phyloP scores from a whole-genome alignment of 441 rosid species.

The Adansonia rubrostipa region DNA sequence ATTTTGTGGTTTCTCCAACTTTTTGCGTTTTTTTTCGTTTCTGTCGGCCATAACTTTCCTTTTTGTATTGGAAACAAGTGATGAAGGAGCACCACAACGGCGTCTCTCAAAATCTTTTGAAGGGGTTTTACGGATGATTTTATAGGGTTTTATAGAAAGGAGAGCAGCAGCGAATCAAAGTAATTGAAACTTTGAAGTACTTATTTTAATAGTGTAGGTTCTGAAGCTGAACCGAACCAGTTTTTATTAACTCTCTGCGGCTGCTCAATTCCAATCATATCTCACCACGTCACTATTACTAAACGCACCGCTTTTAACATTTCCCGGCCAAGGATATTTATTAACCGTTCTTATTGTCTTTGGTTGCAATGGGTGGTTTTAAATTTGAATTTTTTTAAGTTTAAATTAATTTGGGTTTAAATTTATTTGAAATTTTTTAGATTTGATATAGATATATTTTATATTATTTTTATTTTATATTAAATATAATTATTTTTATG shows the following conservation, averaged over 20 bases:
- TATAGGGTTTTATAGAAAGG: neutral
- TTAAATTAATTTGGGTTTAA: too few relatives aligned
- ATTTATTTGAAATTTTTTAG: too few relatives aligned
- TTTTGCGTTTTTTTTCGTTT: slow-evolving; percentile 29
- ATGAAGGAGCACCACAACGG: neutral
- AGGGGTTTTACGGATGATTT: neutral
- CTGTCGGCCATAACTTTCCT: slow-evolving; percentile 6
- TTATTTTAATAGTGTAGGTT: neutral
- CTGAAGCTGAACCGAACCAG: neutral
- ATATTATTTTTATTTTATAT: too few relatives aligned
- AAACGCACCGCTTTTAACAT: neutral
- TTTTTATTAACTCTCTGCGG: neutral
- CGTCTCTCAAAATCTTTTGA: neutral
- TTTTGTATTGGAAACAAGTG: neutral
- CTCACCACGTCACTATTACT: neutral
- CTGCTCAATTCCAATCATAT: neutral
- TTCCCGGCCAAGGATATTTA: too few relatives aligned
- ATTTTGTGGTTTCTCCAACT: neutral
- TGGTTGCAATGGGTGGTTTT: too few relatives aligned
- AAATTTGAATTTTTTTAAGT: too few relatives aligned
- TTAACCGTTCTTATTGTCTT: neutral
- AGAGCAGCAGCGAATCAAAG: neutral
- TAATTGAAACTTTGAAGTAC: neutral
- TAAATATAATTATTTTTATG: too few relatives aligned
- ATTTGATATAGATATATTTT: too few relatives aligned